A percentile compares a stretch with the other conserved stretches of the same genome.
These are phyloP conservation scores for Populus trichocarpa DNA, from an alignment of 441 rosid genomes.

Conservation along the genomic window DNA sequence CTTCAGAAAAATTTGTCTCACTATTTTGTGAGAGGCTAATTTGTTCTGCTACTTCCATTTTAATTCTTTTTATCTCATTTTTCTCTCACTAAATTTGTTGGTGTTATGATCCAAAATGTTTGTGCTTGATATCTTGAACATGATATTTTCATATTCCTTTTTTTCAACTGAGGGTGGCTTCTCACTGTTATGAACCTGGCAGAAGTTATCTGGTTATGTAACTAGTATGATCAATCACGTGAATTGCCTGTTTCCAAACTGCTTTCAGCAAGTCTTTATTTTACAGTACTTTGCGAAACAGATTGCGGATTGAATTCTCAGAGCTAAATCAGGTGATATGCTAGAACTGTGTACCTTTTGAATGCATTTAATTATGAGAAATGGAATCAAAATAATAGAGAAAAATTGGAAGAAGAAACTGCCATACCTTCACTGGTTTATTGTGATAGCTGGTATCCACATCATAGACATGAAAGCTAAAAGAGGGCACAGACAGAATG, in stretches of 20 bases:
- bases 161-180: neutral
- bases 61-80: neutral
- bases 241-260: neutral
- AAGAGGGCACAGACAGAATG: conserved; percentile 7
- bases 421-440: conserved; percentile 58
- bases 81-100: neutral
- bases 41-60: neutral
- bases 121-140: neutral
- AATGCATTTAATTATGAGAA: neutral
- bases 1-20: neutral
- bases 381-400: neutral
- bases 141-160: neutral
- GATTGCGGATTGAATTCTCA: neutral
- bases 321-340: neutral
- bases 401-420: neutral
- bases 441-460: conserved; percentile 66
- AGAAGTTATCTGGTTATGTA: neutral
- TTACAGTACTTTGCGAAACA: neutral
- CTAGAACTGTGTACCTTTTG: neutral
- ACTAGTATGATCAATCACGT: neutral
- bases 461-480: conserved; percentile 67
- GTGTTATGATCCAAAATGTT: neutral
- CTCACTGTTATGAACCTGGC: neutral
- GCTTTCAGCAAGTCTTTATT: neutral
- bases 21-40: neutral